Evolutionary conservation across 495 filamentous ascomycete species (phyloP).

Genomic region (Rusavskia elegans): DNA sequence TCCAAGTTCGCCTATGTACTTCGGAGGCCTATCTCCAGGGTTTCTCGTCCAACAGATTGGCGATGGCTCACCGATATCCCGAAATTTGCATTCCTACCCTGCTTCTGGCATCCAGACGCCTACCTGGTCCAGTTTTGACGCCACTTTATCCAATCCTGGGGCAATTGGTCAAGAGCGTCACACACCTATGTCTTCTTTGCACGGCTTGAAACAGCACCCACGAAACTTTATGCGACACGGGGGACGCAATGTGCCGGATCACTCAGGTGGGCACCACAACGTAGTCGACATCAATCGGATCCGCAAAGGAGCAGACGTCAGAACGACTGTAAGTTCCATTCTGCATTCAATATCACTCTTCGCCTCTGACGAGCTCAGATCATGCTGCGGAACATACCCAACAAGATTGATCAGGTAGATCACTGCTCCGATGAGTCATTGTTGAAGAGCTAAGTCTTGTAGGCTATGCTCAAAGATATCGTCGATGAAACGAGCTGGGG

Average conservation of each 20-base stretch:
- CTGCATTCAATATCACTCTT: not conserved
- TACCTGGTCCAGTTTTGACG: not conserved
- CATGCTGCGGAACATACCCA: constrained; percentile 93
- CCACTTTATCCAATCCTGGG: constrained; percentile 11
- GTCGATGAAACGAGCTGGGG: constrained; percentile 64
- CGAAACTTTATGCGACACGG: constrained; percentile 1
- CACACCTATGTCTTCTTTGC: constrained; percentile 1
- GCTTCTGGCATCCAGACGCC: not conserved
- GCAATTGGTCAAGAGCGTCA: constrained; percentile 18
- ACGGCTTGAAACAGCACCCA: constrained; percentile 1
- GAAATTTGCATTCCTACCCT: not conserved
- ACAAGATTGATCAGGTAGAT: constrained; percentile 62
- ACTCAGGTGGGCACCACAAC: constrained; percentile 34
- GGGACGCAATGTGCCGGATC: constrained; percentile 11
- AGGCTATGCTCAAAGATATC: constrained; percentile 55
- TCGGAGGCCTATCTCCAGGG: not conserved
- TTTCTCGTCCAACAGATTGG: not conserved
- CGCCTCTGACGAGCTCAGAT: constrained; percentile 39
- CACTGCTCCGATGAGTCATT: constrained; percentile 4
- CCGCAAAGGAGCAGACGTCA: constrained; percentile 48
- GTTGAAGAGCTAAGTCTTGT: constrained; percentile 3
- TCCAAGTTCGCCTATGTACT: not conserved
- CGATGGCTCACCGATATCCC: not conserved
- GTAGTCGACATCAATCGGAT: constrained; percentile 51
- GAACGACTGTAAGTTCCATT: constrained; percentile 48